Conservation (phyloP, 768 basidiomycete species). For the Phlebiopsis gigantea region DNA sequence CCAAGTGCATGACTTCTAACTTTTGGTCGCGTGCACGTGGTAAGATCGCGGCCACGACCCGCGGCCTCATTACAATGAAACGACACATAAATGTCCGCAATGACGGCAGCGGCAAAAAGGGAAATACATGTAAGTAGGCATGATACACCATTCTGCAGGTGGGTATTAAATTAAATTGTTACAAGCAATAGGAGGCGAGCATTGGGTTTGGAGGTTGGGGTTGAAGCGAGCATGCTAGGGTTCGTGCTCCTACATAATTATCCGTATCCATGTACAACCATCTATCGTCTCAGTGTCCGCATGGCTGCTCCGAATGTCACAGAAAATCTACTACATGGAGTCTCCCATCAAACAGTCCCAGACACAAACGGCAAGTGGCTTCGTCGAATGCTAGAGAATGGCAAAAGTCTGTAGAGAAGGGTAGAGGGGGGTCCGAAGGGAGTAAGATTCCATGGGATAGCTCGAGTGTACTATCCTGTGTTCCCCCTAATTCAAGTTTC, state of each 20-base stretch:
- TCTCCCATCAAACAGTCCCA: slow-evolving; percentile 49
- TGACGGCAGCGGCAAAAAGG: too few species aligned
- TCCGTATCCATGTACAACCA: neutral
- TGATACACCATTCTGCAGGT: too few species aligned
- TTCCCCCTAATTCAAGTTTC: slow-evolving; percentile 40
- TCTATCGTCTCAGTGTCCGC: neutral
- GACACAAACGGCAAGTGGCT: slow-evolving; percentile 42
- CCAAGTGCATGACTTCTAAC: slow-evolving; percentile 7
- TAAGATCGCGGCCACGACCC: neutral
- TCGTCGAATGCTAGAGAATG: slow-evolving; percentile 53
- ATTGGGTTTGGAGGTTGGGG: neutral
- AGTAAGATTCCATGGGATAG: slow-evolving; percentile 31
- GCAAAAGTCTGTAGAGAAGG: slow-evolving; percentile 43
- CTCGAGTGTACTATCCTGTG: slow-evolving; percentile 15
- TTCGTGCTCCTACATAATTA: neutral
- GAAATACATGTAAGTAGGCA: too few species aligned
- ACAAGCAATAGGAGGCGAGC: neutral
- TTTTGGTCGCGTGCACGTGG: slow-evolving; percentile 19
- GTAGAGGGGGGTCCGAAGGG: slow-evolving; percentile 42
- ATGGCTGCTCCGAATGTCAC: slow-evolving; percentile 10
- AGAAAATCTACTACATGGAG: slow-evolving; percentile 41
- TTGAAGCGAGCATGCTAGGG: neutral
- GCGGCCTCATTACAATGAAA: too few species aligned
- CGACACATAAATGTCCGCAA: too few species aligned
- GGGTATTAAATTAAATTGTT: neutral